A percentile compares a stretch with the other conserved stretches of the same genome.
Conservation (phyloP, 768 basidiomycete genomes). For the Boletus rubescentipes region DNA sequence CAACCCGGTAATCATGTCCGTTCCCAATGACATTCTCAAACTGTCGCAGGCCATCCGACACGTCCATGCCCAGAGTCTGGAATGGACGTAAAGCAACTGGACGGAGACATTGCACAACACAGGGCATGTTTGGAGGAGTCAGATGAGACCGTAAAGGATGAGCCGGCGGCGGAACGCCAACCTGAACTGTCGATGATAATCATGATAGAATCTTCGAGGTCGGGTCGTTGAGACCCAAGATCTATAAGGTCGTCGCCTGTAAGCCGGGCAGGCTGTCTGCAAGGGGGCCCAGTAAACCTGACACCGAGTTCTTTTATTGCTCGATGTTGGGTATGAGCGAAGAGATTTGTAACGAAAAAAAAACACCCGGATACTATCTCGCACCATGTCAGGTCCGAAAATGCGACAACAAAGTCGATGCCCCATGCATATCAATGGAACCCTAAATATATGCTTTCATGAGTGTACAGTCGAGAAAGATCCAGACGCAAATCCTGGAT, state of each 20-base stretch:
- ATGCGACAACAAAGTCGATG: not conserved
- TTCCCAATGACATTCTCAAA: not conserved
- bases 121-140: not conserved
- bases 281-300: not conserved
- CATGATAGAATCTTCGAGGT: not conserved
- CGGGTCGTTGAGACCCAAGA: slow-evolving; percentile 1
- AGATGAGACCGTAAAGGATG: not conserved
- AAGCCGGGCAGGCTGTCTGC: not conserved
- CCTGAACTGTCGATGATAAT: slow-evolving; percentile 2
- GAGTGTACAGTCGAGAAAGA: not conserved
- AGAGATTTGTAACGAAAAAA: not conserved
- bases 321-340: not conserved
- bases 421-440: no score
- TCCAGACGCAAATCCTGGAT: slow-evolving; percentile 1
- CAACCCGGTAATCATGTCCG: not conserved
- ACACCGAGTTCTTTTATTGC: not conserved
- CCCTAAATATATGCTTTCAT: no score
- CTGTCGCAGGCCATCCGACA: not conserved
- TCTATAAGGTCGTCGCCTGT: not conserved
- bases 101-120: not conserved
- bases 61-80: slow-evolving; percentile 5
- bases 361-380: not conserved
- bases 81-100: not conserved
- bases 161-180: not conserved
- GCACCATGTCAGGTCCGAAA: not conserved